Base-by-base conservation (phyloP, 2,329 filamentous ascomycete genomes). In the Trichoderma endophyticum region DNA sequence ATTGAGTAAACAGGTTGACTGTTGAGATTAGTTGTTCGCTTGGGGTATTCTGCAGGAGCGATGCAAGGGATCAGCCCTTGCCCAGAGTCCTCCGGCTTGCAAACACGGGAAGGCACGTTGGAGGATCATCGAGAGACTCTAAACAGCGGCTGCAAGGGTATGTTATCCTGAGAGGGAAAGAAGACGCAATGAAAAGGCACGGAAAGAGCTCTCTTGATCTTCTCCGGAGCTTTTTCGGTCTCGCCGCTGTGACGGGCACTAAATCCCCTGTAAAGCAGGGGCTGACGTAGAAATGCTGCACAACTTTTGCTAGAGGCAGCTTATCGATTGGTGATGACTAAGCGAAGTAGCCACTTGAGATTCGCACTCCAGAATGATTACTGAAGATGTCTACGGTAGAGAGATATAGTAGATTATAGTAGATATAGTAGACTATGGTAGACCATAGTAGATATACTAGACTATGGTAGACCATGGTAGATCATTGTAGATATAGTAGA, bases 321-420 rank as follows among this genome's bases (percentile, higher is more conserved):
- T 69, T 69, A 69, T 69, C 56, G 56, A 69, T 69, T 66, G 48
- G 36, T 24, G 8, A 61, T 51, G 65, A 69, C 56, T 60, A 69
- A 69, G 54, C 54, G 11, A 60, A n/a, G 7, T 8, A 0, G 39
- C 39, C 15, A 43, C 18, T 43, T 9, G 39, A n/a, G 39, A 9
- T 43, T 15, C 14, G 18, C 18, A n/a, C 39, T 43, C 0, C 7
- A n/a, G 36, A 39, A 43, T 43, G 39, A 9, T 43, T 18, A n/a
- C 39, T n/a, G 15, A 43, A 9, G 39, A n/a, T 43, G 18, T 18
- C 0, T 43, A 43, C 6, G 36, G 36, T 18, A 39, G 15, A 39
- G 36, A 39, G 15, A 43, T 43, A n/a, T 43, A 43, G 36, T 39
- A 39, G 36, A 39, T 18, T 18, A 3, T 39, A 39, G 14, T 39